Conservation (phyloP, 140 eudicot genomes). For the Oenanthe javanica region DNA sequence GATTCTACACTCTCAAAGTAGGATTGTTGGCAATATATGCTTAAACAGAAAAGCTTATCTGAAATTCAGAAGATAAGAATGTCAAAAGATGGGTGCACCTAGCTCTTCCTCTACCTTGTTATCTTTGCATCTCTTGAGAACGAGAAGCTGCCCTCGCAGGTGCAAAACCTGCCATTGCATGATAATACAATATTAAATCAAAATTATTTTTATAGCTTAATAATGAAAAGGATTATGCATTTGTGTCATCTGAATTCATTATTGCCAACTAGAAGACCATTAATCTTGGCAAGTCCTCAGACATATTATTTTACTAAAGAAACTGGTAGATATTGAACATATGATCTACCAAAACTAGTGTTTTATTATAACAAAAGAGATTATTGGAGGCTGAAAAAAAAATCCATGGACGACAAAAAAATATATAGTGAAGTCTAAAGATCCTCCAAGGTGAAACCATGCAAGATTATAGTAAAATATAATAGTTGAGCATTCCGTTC, state of each 20-base stretch:
- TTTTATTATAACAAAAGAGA: neutral
- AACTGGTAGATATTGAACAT: neutral
- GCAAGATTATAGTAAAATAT: neutral
- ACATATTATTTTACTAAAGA: neutral
- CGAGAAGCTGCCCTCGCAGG: slow-evolving; percentile 60
- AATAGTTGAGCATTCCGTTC: neutral
- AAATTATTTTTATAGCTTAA: neutral
- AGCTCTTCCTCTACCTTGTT: slow-evolving; percentile 83
- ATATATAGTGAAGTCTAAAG: neutral
- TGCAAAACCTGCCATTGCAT: slow-evolving; percentile 54
- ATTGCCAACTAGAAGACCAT: neutral
- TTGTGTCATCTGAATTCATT: neutral
- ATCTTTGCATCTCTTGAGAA: slow-evolving; percentile 83
- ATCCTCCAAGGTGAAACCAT: neutral
- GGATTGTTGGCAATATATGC: slow-evolving; percentile 10
- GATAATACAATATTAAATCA: neutral
- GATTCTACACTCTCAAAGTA: slow-evolving; percentile 6
- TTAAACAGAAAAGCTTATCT: slow-evolving; percentile 6
- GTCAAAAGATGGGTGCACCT: slow-evolving; percentile 55
- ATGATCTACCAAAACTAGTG: neutral
- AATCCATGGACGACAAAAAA: neutral
- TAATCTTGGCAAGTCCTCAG: neutral
- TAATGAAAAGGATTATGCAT: neutral
- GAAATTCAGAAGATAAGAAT: slow-evolving; percentile 1
- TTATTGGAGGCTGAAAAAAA: neutral